phyloP scores from a whole-genome alignment of 805 yeast species.

The Sugiyamaella americana region DNA sequence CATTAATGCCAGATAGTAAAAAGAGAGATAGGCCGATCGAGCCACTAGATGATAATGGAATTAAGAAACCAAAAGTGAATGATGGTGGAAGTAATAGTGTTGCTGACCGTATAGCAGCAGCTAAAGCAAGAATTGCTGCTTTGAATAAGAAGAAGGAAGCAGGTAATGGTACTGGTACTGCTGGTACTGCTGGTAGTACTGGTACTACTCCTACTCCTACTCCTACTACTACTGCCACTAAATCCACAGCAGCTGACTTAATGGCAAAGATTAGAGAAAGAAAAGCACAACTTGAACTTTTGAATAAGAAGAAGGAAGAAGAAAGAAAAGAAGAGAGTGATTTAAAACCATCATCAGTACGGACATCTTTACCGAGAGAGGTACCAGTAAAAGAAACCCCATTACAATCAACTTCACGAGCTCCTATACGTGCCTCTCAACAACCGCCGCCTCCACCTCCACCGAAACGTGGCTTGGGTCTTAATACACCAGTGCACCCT shows the following conservation, averaged over 20 bases:
- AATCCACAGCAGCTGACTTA: constrained; percentile 3
- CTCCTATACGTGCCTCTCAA: not conserved
- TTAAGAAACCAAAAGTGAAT: no score
- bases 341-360: no score
- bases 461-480: constrained; percentile 17
- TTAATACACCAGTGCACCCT: constrained; percentile 31
- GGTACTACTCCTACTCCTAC: not conserved
- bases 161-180: not conserved
- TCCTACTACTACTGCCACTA: not conserved
- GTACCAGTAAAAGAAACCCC: not conserved
- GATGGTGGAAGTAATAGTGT: no score
- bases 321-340: no score
- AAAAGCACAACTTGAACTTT: constrained; percentile 15
- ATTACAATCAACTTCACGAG: not conserved
- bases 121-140: constrained; percentile 3
- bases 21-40: no score
- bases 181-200: not conserved
- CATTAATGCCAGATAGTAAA: no score
- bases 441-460: no score
- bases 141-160: not conserved
- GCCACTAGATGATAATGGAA: no score
- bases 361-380: no score
- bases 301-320: not conserved
- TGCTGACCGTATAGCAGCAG: not conserved
- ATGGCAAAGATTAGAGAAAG: constrained; percentile 20